Evolutionary conservation across 441 rosid species (phyloP), one percentile per base, ranked within the genome.

Genomic region (Oxalis stricta): DNA sequence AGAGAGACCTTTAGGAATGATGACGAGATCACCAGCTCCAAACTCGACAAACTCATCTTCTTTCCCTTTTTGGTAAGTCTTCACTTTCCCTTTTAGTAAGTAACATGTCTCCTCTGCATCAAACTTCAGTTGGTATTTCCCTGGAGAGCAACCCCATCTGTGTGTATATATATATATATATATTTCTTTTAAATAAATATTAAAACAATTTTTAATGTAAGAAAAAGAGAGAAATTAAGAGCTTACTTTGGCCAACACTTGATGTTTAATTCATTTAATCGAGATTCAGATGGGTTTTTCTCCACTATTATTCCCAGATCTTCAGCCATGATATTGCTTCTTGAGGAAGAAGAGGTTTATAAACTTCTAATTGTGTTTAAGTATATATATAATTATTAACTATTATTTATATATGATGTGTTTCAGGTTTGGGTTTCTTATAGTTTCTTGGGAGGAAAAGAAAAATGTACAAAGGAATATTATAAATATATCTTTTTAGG

Each of bases 231-330:
- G 16, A 28, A 3, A 18, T 9, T n/a, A 31, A 12, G 6, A 49
- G 48, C 74, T 72, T 64, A 87, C 95, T 87, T 87, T 72, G 97
- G 97, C 95, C 97, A 87, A 52, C 79, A 75, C 73, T 79, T 84
- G 87, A 84, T 56, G 64, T 84, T 81, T 13, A 87, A 58, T 47
- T 78, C 81, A 11, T 64, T 60, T 18, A 87, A 81, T 30, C 70
- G 72, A 14, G 82, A 59, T 22, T 81, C 73, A 26, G 89, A 45
- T 45, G 94, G 89, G 59, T 66, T 83, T 30, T 38, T 75, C 58
- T 87, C 92, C 0, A 87, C 84, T 13, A 47, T 49, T 56, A 83
- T 78, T 52, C 71, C 58, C 11, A 66, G 69, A 51, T 50, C 50
- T 22, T 59, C 78, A 38, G 71, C 70, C 84, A 70, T 56, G 41